Evolutionary conservation across 306 rosid genomes (phyloP).

Genomic region (Amphicarpaea edgeworthii): DNA sequence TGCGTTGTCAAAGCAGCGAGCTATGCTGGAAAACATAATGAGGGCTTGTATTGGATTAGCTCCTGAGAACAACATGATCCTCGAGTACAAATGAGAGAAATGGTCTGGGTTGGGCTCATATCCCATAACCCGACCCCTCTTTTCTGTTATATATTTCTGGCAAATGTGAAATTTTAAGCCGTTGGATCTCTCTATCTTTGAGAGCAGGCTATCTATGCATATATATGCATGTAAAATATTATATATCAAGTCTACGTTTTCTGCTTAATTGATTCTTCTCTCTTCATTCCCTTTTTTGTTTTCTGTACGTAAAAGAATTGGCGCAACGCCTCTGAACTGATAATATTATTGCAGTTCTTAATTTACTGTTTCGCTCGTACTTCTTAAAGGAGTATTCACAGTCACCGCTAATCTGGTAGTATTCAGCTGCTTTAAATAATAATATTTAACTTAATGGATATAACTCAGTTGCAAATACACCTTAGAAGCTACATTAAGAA

Average conservation of each 20-base stretch:
- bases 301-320: not conserved
- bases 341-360: no score
- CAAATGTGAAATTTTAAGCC: slow-evolving; percentile 7
- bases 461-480: no score
- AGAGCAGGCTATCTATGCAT: slow-evolving; percentile 49
- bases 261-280: slow-evolving; percentile 12
- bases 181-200: slow-evolving; percentile 14
- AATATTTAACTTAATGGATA: not conserved
- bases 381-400: no score
- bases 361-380: no score
- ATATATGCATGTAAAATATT: slow-evolving; percentile 37
- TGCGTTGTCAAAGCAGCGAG: slow-evolving; percentile 92
- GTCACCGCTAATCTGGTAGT: no score
- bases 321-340: not conserved
- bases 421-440: not conserved
- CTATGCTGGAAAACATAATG: slow-evolving; percentile 94
- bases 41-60: slow-evolving; percentile 98
- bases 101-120: slow-evolving; percentile 2
- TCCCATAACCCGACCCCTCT: slow-evolving; percentile 8
- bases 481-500: no score
- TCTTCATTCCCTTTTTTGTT: not conserved
- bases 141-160: slow-evolving; percentile 11
- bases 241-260: slow-evolving; percentile 12
- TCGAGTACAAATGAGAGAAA: slow-evolving; percentile 79
- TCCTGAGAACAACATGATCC: slow-evolving; percentile 98